These are phyloP conservation scores for button mushroom (Agaricus bisporus) DNA, from an alignment of 768 basidiomycete species.

Conservation along the genomic window DNA sequence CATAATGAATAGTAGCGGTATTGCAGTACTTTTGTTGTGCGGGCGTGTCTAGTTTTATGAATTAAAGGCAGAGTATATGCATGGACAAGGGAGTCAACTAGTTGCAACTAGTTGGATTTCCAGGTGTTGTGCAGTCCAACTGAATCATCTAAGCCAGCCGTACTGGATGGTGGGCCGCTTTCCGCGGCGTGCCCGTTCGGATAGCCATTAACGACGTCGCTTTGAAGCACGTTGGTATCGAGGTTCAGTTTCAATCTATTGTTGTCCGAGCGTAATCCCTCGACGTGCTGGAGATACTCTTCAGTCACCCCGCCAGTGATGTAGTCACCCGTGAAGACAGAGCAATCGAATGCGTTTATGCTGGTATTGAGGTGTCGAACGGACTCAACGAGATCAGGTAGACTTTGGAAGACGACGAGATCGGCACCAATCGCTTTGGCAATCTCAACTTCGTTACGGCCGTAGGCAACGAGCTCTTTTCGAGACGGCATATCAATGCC, in stretches of 20 bases:
- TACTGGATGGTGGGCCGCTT: slow-evolving; percentile 31
- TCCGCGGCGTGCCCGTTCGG: slow-evolving; percentile 18
- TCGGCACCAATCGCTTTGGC: slow-evolving; percentile 87
- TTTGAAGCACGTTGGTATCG: slow-evolving; percentile 27
- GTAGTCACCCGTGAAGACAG: slow-evolving; percentile 96
- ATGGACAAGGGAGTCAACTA: neutral
- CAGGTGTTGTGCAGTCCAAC: slow-evolving; percentile 75
- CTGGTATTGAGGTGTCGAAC: slow-evolving; percentile 79
- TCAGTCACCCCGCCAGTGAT: slow-evolving; percentile 91
- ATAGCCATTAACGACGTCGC: slow-evolving; percentile 22
- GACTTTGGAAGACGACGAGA: slow-evolving; percentile 91
- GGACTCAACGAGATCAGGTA: slow-evolving; percentile 80
- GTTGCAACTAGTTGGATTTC: slow-evolving; percentile 8
- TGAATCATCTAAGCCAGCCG: slow-evolving; percentile 57
- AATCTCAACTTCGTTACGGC: slow-evolving; percentile 64
- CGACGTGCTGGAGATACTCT: slow-evolving; percentile 68
- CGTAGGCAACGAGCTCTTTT: slow-evolving; percentile 86
- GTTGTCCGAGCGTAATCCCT: slow-evolving; percentile 78
- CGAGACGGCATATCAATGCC: slow-evolving; percentile 99
- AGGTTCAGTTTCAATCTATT: slow-evolving; percentile 48
- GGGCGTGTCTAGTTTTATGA: neutral
- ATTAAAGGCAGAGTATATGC: neutral
- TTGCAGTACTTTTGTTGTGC: slow-evolving; percentile 5
- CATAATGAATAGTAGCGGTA: slow-evolving; percentile 6
- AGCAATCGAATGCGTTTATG: slow-evolving; percentile 86